These are phyloP conservation scores for Candida maesae DNA, from an alignment of 805 yeast species.

Conservation along the genomic window DNA sequence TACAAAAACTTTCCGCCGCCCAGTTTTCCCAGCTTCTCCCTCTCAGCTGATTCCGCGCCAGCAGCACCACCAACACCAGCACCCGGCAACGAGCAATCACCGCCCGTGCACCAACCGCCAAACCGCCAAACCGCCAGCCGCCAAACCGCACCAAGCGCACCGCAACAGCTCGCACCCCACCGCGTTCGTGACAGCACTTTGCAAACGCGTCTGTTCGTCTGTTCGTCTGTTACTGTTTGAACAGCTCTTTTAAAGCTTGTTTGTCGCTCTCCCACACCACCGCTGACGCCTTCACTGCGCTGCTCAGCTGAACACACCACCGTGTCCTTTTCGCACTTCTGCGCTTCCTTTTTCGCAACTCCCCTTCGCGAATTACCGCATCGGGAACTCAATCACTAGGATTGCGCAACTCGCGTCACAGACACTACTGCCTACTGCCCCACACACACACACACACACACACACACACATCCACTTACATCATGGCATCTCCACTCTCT, in stretches of 20 bases:
- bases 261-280: not conserved
- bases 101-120: constrained; percentile 3
- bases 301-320: constrained; percentile 21
- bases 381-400: constrained; percentile 6
- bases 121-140: too few relatives aligned
- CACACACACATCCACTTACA: constrained; percentile 4
- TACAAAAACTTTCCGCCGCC: constrained; percentile 9
- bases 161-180: too few relatives aligned
- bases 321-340: constrained; percentile 20
- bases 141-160: too few relatives aligned
- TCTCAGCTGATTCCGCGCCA: constrained; percentile 2
- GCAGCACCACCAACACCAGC: constrained; percentile 5
- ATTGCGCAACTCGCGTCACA: too few relatives aligned
- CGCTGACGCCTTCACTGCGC: constrained; percentile 31
- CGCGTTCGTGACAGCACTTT: too few relatives aligned
- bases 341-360: constrained; percentile 2
- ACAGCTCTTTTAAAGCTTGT: not conserved
- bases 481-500: constrained; percentile 8
- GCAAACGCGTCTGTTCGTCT: too few relatives aligned
- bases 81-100: constrained; percentile 5
- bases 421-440: too few relatives aligned
- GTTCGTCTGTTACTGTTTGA: too few relatives aligned
- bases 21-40: constrained; percentile 1
- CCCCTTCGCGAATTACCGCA: constrained; percentile 7
- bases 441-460: not conserved